Evolutionary conservation across 2,329 filamentous ascomycete genomes (phyloP).

Genomic region (Paracoccidioides brasiliensis): DNA sequence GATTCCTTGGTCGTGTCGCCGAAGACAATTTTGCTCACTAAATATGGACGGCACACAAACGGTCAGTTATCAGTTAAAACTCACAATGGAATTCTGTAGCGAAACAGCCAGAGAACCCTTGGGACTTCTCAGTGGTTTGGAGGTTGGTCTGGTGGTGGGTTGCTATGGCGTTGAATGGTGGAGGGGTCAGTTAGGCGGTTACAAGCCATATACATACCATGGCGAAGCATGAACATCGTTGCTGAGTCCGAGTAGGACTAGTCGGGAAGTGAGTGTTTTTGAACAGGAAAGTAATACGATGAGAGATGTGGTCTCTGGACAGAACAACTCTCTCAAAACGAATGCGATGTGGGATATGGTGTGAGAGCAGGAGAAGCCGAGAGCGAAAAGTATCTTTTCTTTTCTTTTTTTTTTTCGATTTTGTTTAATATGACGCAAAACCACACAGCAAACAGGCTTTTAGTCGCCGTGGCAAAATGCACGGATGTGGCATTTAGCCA

Average conservation of each 20-base stretch:
- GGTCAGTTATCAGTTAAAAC: not conserved
- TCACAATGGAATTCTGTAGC: not conserved
- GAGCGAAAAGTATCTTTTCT: not conserved
- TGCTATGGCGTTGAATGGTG: constrained; percentile 12
- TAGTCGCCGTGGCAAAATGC: constrained; percentile 4
- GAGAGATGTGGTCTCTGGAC: not conserved
- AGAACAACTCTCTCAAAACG: not conserved
- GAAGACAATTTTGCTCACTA: constrained; percentile 88
- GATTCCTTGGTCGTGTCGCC: constrained; percentile 79
- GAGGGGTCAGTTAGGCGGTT: constrained; percentile 13
- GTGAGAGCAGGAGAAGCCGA: not conserved
- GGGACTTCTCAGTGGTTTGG: not conserved
- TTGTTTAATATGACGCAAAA: not conserved
- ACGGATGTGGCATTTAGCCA: constrained; percentile 3
- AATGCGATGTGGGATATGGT: not conserved
- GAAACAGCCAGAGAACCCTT: not conserved
- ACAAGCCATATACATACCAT: constrained; percentile 31
- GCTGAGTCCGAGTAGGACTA: constrained; percentile 4
- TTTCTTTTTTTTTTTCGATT: constrained; percentile 1
- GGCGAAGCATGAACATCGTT: constrained; percentile 45
- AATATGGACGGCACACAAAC: not conserved
- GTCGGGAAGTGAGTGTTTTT: not conserved
- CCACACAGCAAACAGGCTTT: constrained; percentile 1
- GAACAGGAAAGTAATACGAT: not conserved
- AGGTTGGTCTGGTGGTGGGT: constrained; percentile 9